Base-by-base conservation (phyloP, 495 filamentous ascomycete species). In the Pseudoneurospora amorphoporcata region DNA sequence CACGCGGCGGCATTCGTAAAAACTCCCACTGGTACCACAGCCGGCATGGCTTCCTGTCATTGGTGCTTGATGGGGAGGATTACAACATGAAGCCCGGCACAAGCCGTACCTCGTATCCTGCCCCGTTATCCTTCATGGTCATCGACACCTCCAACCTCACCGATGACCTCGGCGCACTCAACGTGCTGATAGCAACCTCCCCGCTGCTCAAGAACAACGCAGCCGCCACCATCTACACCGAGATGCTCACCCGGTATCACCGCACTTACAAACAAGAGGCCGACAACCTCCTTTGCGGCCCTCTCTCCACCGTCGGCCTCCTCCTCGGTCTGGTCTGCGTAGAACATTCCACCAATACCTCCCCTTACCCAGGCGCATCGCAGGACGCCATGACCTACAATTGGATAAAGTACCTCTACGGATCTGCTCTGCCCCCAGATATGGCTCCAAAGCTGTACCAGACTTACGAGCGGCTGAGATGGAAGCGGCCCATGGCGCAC, bases 291-390 rank as follows among this genome's bases (percentile, higher is more conserved):
- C 53, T 79, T 10, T 39, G 72, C 39, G 76, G 73, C 0, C 74
- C 77, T 14, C 39, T 72, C 12, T 61, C 69, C 17, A 79, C 77
- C 2, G 19, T 76, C 53, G 76, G 76, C 4, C 68, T 79, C 0
- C 77, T 80, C 3, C 72, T 80, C 42, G 77, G 76, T 32, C 23
- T 80, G 2, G 29, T 47, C 12, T 77, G 74, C 23, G 69, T 78
- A 43, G 75, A 80, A 38, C 75, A 74, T 43, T 79, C 72, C 77
- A 77, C 77, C 3, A 76, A 80, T 43, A 77, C 78, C n/a, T 74
- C 76, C 8, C 69, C 74, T 3, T 69, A 72, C 5, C 79, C 77
- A 17, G 73, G 41, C 38, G 72, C 75, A 12, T 74, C 76, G 23
- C 75, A 79, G 38, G 7, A 73, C 16, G 9, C 76, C 16, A n/a